Evolutionary conservation across 2,329 filamentous ascomycete species (phyloP), one percentile per base, ranked within the genome.

Genomic region (Claviceps pusilla): DNA sequence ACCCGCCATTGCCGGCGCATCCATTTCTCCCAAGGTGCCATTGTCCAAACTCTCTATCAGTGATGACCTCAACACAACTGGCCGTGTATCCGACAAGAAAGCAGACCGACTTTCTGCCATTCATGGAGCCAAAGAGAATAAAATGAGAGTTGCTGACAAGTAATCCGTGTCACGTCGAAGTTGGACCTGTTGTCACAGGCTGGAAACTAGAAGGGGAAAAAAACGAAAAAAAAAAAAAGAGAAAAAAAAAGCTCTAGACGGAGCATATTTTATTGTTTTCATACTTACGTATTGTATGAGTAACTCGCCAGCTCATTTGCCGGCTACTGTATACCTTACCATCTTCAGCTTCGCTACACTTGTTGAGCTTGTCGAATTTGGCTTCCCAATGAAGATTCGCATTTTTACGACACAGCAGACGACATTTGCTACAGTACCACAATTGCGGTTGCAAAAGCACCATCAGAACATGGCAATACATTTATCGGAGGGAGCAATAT

Each of bases 21-120:
- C 66, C 29, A 59, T 61, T 29, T 66, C 69, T 47, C 59, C 65
- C 51, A 69, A 68, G 50, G 54, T 54, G 16, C 60, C 64, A 11
- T 57, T 57, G 14, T 54, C 54, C 47, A 72, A 67, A 54, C 48
- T 61, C 10, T 55, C 56, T n/a, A 61, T 63, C 14, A 42, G 54
- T 9, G 62, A 56, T 41, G 62, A 64, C 24, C 48, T 57, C n/a
- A 54, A 53, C 41, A 35, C 60, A 35, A 28, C 55, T 14, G 57
- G 59, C 29, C 53, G 59, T 16, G 51, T 59, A 7, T 58, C 63
- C 55, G 73, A 69, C 60, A 66, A 66, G 42, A 67, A 69, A 24
- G 74, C 77, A 64, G 77, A 77, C 58, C 65, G 69, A 29, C 74
- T 71, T 39, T 72, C 71, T 0, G 51, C 55, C 19, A 61, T 62